Evolutionary conservation across 139 green algal species (phyloP), one percentile per base, ranked within the genome.

Genomic region (Coccomyxa sp.): DNA sequence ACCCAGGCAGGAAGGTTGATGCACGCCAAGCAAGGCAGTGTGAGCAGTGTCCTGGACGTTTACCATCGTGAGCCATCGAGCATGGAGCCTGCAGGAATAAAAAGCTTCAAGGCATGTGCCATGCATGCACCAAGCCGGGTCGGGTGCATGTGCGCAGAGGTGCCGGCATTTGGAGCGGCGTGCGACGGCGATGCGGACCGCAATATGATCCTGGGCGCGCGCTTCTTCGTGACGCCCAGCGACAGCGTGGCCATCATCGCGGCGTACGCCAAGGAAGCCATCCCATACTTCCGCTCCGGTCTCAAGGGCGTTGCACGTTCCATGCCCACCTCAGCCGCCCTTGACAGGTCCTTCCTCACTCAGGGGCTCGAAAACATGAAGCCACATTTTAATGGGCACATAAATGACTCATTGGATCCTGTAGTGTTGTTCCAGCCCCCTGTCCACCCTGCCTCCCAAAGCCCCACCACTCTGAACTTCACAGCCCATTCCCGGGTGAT

Each of bases 191-290:
- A 98, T 82, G 96, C 94, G 66, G 96, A 98, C 90, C 93, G 95
- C 84, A 98, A 98, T 93, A 98, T 98, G 96, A 95, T 98, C 82
- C 90, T 98, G 67, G 95, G 96, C 32, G 86, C 88, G 79, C 30
- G 94, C 79, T 98, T 98, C 88, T 98, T 98, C 86, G 91, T 98
- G 85, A 96, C 93, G 13, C 96, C 96, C 58, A 95, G 88, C 15
- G 96, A 98, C 90, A 95, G 88, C 10, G 95, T 98, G 28, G 96
- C 96, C 18, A 96, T 98, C 85, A 98, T 98, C 76, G 96, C 95
- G 11, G 96, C 96, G 38, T 96, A 98, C 86, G 93, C 93, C 16
- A 83, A 95, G 81, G 92, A 91, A 31, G 91, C 86, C 91, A 98
- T 98, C 84, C 95, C 95, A 14, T 98, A 98, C 90, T 98, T 97